Evolutionary conservation across 2,329 filamentous ascomycete genomes (phyloP).

Genomic region (Aspergillus udagawae): DNA sequence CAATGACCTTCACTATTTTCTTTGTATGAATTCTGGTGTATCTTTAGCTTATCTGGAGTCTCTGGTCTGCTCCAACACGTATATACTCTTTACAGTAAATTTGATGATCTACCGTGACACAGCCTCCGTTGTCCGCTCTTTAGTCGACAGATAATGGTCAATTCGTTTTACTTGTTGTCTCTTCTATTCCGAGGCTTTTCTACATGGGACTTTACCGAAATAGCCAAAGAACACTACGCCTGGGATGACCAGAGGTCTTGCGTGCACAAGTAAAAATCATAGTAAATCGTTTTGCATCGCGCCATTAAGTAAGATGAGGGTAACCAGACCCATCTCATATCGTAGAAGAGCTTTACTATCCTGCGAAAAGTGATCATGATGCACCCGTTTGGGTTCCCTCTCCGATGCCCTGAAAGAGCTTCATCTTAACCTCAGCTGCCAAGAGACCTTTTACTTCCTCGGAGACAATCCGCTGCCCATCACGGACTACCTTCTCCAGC

Average conservation of each 20-base stretch:
- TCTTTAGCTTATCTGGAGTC: neutral
- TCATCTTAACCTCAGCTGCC: slow-evolving; percentile 50
- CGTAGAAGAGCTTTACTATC: neutral
- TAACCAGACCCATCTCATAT: neutral
- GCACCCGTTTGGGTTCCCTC: slow-evolving; percentile 16
- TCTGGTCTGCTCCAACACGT: neutral
- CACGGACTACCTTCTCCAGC: slow-evolving; percentile 52
- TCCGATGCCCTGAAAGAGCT: slow-evolving; percentile 45
- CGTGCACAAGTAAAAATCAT: neutral
- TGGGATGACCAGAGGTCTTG: neutral
- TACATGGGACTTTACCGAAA: neutral
- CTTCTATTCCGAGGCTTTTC: neutral
- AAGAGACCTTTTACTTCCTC: slow-evolving; percentile 49
- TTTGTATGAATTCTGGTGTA: neutral
- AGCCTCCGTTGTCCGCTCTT: slow-evolving; percentile 9
- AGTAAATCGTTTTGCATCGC: neutral
- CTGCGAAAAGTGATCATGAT: slow-evolving; percentile 2
- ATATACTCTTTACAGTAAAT: neutral
- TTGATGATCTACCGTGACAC: slow-evolving; percentile 18
- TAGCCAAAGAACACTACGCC: neutral
- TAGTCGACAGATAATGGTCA: neutral
- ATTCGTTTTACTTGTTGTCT: slow-evolving; percentile 4
- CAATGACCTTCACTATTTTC: neutral
- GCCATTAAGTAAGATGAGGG: neutral
- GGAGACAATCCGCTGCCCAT: slow-evolving; percentile 54